Base-by-base conservation (phyloP, 2,329 filamentous ascomycete genomes). In the Alternaria conjuncta region DNA sequence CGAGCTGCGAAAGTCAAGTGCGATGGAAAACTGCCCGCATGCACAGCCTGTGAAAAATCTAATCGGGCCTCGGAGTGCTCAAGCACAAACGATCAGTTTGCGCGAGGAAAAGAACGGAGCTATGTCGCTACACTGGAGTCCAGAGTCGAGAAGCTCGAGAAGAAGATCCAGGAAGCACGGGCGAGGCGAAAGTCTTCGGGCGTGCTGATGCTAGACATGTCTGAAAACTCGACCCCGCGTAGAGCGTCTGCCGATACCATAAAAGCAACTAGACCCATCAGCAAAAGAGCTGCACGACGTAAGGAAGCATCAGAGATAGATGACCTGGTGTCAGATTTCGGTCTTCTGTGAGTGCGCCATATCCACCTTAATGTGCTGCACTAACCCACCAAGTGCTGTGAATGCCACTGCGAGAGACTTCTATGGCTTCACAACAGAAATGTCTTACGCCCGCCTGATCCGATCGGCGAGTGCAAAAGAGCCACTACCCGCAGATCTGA, bases 1-100 rank as follows among this genome's bases (percentile, higher is more conserved):
- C 92, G 96, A 64, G 88, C 91, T 65, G 94, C 95, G 57, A 99
- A 99, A 83, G 94, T 98, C 78, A 97, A 96, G 89, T 99, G 96
- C 76, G 96, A 98, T 82, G 95, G 96, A 65, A 97, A 97, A 80
- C 84, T 98, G 41, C 96, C 96, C 11, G 94, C 94, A 8, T 99
- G 96, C 78, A 96, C 94, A 8, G 95, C 95, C 18, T 98, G 96
- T 77, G 95, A 97, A 80, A 94, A 94, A 81, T 93, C 93, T 13
- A 94, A 94, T 28, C 91, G 93, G 65, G 89, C 92, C 59, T 90
- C 86, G 64, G 94, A 96, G 77, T 99, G 96, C 79, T 97, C 94
- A 7, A 94, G 94, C 60, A 94, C 94, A 8, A 97, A 96, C 74
- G 95, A 98, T 76, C 94, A 97, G 78, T 98, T 97, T 80, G 94